Evolutionary conservation across 2,329 filamentous ascomycete genomes (phyloP), one percentile per base, ranked within the genome.

Genomic region (Fusarium miscanthi): DNA sequence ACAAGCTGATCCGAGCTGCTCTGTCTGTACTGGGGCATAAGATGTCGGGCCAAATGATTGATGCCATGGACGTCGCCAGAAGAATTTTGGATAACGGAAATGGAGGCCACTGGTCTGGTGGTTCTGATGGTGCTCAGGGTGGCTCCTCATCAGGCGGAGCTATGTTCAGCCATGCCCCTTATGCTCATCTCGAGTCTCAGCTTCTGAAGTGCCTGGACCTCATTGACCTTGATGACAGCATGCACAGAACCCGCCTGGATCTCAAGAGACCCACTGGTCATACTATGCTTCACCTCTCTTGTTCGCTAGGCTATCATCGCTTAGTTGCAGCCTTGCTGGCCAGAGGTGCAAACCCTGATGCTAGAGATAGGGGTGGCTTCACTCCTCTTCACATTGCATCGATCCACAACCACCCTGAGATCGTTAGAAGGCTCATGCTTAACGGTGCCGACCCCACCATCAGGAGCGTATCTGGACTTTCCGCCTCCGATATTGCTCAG

Each of bases 341-440:
- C 14, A 88, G 93, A 71, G 93, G 93, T n/a, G 93, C 93, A 25
- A 92, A 92, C 77, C 90, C 92, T 2, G 91, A 95, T 76, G 84
- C 90, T 41, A 88, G 90, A 61, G 94, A 97, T 79, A 92, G 90
- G 70, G 92, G 92, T 54, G 94, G 94, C 27, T 95, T 94, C 81
- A 94, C 93, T 8, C 90, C 94, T 19, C 87, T 97, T 83, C 93
- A 97, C 80, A 88, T 95, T 78, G 94, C 94, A 25, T 91, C 92
- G 31, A 87, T 97, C 77, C 91, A 93, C 80, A 89, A 91, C 69
- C 91, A 94, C 77, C 84, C 89, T 16, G 91, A 94, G 78, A 94
- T 96, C 73, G 91, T 95, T 19, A 88, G 92, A 66, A 89, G 92
- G 19, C 86, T 97, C 64, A 90, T 95, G 73, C 85, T 92, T 30